Evolutionary conservation across 441 rosid genomes (phyloP).

Genomic region (Croton setiger): DNA sequence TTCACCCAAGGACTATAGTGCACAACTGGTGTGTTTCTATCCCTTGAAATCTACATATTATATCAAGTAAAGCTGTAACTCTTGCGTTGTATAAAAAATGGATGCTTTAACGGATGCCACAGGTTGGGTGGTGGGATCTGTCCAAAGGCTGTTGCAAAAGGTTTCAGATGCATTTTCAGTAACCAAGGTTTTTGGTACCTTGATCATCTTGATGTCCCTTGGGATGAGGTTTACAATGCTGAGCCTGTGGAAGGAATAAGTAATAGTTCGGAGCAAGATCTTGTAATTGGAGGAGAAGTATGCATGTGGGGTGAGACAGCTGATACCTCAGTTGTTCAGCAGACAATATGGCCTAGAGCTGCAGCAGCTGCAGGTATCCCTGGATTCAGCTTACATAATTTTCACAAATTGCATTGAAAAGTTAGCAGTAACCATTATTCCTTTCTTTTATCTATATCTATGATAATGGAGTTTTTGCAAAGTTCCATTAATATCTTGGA

Average conservation of each 20-base stretch:
- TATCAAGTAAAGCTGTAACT: slow-evolving; percentile 10
- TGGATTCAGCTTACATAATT: background rate
- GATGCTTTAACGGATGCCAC: slow-evolving; percentile 15
- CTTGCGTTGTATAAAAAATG: background rate
- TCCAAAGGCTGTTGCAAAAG: slow-evolving; percentile 76
- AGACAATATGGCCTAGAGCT: slow-evolving; percentile 97
- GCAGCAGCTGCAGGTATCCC: slow-evolving; percentile 88
- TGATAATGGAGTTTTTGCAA: background rate
- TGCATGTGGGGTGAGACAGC: slow-evolving; percentile 97
- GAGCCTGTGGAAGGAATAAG: slow-evolving; percentile 78
- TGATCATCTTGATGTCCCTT: slow-evolving; percentile 90
- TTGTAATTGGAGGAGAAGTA: slow-evolving; percentile 93
- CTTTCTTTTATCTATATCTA: background rate
- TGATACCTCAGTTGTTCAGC: slow-evolving; percentile 80
- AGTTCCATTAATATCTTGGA: background rate
- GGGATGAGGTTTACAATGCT: slow-evolving; percentile 66
- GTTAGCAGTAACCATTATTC: too few species aligned
- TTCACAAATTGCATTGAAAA: background rate
- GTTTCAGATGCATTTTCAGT: slow-evolving; percentile 87
- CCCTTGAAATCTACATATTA: background rate
- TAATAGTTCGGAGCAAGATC: slow-evolving; percentile 50
- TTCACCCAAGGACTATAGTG: slow-evolving; percentile 68
- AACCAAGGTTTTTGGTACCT: slow-evolving; percentile 92
- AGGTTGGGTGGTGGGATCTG: slow-evolving; percentile 86
- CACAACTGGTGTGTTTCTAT: slow-evolving; percentile 68